Percentiles rank a stretch among this genome's conserved stretches.
Conservation (phyloP, 2,329 filamentous ascomycete genomes). For the Trichoderma aggressivum region DNA sequence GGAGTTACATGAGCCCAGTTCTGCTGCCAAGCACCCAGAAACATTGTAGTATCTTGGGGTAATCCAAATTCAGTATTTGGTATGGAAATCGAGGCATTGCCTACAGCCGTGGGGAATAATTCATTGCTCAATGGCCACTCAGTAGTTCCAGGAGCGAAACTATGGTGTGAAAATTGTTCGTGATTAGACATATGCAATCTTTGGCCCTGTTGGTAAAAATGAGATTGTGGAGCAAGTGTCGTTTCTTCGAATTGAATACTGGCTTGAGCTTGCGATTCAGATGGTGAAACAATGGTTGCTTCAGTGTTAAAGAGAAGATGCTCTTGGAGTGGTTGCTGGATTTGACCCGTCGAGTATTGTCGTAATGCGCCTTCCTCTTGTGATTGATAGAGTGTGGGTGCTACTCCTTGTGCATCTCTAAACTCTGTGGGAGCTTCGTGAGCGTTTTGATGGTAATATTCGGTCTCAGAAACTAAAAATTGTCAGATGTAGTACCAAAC, state of each 20-base stretch:
- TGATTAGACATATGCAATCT: neutral
- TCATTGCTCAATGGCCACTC: neutral
- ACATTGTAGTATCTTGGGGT: neutral
- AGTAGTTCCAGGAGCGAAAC: neutral
- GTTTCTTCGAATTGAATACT: neutral
- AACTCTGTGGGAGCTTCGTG: neutral
- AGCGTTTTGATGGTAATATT: neutral
- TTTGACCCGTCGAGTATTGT: neutral
- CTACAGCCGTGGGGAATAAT: neutral
- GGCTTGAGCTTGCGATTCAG: neutral
- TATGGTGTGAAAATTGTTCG: neutral
- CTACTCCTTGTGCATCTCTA: neutral
- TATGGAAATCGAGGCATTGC: neutral
- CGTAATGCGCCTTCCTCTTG: neutral
- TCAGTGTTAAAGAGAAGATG: neutral
- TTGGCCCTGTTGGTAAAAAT: neutral
- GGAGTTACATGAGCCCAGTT: neutral
- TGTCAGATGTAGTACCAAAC: neutral
- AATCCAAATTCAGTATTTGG: neutral
- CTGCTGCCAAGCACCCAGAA: neutral
- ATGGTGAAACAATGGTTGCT: neutral
- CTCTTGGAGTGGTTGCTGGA: neutral
- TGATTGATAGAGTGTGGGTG: neutral
- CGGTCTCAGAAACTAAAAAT: neutral
- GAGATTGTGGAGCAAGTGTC: neutral